Evolutionary conservation across 192 early-diverging fungal genomes (phyloP).

Genomic region (Fimicolochytrium jonesii): DNA sequence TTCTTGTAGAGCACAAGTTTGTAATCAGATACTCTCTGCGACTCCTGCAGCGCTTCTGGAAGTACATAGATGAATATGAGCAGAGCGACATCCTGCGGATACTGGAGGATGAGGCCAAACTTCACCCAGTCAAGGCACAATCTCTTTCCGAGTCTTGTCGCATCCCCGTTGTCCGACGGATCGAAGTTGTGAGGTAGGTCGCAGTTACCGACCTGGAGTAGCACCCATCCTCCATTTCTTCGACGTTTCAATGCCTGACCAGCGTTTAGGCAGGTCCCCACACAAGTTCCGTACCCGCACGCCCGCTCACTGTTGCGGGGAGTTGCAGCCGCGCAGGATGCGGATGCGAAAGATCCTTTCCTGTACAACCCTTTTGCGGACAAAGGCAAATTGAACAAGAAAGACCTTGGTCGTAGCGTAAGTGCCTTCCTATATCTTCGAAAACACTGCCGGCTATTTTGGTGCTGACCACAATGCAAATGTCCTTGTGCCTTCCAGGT

Average conservation of each 20-base stretch:
- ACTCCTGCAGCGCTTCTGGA: slow-evolving; percentile 60
- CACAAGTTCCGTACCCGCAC: slow-evolving; percentile 57
- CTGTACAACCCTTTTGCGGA: slow-evolving; percentile 75
- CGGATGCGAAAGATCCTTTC: slow-evolving; percentile 58
- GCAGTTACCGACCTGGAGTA: no score
- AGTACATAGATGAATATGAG: slow-evolving; percentile 59
- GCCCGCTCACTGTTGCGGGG: slow-evolving; percentile 35
- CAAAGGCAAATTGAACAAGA: slow-evolving; percentile 48
- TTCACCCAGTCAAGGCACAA: not conserved
- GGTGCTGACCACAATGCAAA: no score
- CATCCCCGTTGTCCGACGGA: slow-evolving; percentile 35
- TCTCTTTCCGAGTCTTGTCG: slow-evolving; percentile 4
- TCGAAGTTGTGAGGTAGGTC: slow-evolving; percentile 33
- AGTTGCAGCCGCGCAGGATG: slow-evolving; percentile 7
- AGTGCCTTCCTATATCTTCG: no score
- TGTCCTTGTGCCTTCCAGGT: slow-evolving; percentile 16
- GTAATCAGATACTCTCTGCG: slow-evolving; percentile 62
- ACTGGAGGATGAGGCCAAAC: slow-evolving; percentile 37
- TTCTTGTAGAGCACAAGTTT: slow-evolving; percentile 59
- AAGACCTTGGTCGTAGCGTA: slow-evolving; percentile 12
- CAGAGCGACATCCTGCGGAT: slow-evolving; percentile 58
- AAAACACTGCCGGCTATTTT: no score
- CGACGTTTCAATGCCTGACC: no score
- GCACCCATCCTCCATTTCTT: no score
- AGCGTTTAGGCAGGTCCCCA: slow-evolving; percentile 45